These are phyloP conservation scores for Geoglossum cookeanum DNA, from an alignment of 2,329 filamentous ascomycete genomes.

Conservation along the genomic window DNA sequence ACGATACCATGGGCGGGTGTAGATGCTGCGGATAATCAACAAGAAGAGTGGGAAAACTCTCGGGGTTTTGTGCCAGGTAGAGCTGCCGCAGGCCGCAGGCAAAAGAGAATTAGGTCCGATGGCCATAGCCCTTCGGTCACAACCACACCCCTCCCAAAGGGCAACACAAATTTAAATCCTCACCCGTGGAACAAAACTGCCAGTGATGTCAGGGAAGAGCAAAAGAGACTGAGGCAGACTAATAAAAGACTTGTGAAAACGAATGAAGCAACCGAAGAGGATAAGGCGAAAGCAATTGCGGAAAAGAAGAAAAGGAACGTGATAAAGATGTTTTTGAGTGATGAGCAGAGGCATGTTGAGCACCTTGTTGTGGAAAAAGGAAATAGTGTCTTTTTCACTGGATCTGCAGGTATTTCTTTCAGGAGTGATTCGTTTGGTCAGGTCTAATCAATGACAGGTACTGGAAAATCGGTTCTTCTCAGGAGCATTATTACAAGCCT, in stretches of 20 bases:
- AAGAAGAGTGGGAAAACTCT: neutral
- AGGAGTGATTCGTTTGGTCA: neutral
- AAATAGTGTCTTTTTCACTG: constrained; percentile 94
- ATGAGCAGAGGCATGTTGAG: constrained; percentile 70
- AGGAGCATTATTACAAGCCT: constrained; percentile 72
- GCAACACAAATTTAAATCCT: constrained; percentile 16
- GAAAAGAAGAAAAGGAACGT: constrained; percentile 23
- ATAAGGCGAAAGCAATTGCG: constrained; percentile 21
- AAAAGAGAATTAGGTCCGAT: constrained; percentile 11
- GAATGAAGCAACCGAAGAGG: constrained; percentile 25
- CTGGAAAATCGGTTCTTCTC: constrained; percentile 92
- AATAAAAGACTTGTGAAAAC: constrained; percentile 28
- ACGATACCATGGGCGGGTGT: constrained; percentile 36
- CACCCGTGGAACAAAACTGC: constrained; percentile 51
- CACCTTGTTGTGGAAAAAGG: constrained; percentile 61
- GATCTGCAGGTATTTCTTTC: constrained; percentile 48
- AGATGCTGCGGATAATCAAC: neutral
- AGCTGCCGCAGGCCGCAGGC: constrained; percentile 7
- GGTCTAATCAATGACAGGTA: constrained; percentile 27
- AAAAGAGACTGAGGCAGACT: constrained; percentile 50
- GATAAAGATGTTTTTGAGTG: constrained; percentile 51
- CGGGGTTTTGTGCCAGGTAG: neutral
- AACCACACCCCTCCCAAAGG: constrained; percentile 23
- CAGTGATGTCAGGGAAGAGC: constrained; percentile 58
- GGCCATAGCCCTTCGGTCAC: constrained; percentile 15